Evolutionary conservation across 441 rosid genomes (phyloP).

Genomic region (Croton laevigatus): DNA sequence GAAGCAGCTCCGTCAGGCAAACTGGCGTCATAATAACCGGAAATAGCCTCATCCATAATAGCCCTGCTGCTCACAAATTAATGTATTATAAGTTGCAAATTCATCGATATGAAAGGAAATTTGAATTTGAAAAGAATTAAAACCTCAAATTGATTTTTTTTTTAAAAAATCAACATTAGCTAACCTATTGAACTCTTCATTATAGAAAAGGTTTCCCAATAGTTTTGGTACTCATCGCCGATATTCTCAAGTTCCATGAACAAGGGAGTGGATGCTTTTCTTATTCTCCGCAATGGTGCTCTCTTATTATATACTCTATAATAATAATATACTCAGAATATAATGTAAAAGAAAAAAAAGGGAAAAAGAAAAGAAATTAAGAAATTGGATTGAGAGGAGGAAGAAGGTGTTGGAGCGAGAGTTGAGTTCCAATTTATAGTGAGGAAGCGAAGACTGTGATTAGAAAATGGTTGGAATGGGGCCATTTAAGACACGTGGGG

Average conservation of each 20-base stretch:
- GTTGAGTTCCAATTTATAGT: too few relatives aligned
- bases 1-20: conserved; percentile 79
- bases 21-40: conserved; percentile 74
- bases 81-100: not conserved
- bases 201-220: conserved; percentile 66
- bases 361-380: too few relatives aligned
- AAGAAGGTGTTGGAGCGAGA: too few relatives aligned
- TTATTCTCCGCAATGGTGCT: too few relatives aligned
- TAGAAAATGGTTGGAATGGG: too few relatives aligned
- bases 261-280: not conserved
- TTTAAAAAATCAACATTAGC: not conserved
- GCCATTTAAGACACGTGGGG: too few relatives aligned
- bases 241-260: conserved; percentile 31
- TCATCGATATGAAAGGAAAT: not conserved
- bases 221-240: conserved; percentile 52
- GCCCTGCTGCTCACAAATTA: conserved; percentile 51
- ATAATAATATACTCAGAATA: too few relatives aligned
- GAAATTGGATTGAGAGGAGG: too few relatives aligned
- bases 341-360: too few relatives aligned
- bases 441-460: too few relatives aligned
- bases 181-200: conserved; percentile 73
- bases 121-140: not conserved
- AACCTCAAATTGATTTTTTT: not conserved
- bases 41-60: conserved; percentile 69
- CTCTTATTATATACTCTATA: too few relatives aligned